Evolutionary conservation across 306 rosid species (phyloP).

Genomic region (Casuarina equisetifolia): DNA sequence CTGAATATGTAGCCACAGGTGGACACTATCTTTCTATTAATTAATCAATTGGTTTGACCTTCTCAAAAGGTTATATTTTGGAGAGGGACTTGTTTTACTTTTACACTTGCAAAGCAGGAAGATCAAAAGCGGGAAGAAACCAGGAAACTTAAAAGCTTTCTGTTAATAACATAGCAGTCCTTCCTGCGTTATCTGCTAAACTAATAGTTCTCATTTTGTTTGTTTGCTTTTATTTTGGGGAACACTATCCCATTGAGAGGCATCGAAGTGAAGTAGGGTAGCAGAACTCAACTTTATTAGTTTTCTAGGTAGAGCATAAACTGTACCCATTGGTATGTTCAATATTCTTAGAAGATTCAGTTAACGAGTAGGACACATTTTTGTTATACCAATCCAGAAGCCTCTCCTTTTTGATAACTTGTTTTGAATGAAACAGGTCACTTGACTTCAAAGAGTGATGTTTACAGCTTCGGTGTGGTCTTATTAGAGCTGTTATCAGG

Average conservation of each 20-base stretch:
- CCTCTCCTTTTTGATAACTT: constrained; percentile 4
- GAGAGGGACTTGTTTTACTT: neutral
- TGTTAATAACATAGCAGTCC: neutral
- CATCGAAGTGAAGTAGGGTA: neutral
- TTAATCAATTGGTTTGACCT: constrained; percentile 7
- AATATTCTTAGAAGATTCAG: neutral
- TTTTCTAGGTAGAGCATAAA: neutral
- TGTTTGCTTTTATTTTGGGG: neutral
- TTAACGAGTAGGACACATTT: neutral
- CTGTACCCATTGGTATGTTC: neutral
- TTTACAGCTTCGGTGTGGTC: constrained; percentile 87
- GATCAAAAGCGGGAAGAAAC: neutral
- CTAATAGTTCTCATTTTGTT: neutral
- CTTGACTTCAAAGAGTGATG: constrained; percentile 82
- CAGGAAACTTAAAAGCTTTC: neutral
- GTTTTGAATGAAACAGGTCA: constrained; percentile 56
- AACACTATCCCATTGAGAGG: neutral
- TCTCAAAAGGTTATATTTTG: neutral
- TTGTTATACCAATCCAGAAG: neutral
- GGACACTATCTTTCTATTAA: constrained; percentile 18
- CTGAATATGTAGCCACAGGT: constrained; percentile 97
- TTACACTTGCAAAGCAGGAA: neutral
- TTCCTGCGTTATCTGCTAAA: neutral
- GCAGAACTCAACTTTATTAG: neutral
- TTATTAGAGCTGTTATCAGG: constrained; percentile 78